phyloP scores from a whole-genome alignment of 108 stramenopile genomes.

The Cyclotella kingstonii region DNA sequence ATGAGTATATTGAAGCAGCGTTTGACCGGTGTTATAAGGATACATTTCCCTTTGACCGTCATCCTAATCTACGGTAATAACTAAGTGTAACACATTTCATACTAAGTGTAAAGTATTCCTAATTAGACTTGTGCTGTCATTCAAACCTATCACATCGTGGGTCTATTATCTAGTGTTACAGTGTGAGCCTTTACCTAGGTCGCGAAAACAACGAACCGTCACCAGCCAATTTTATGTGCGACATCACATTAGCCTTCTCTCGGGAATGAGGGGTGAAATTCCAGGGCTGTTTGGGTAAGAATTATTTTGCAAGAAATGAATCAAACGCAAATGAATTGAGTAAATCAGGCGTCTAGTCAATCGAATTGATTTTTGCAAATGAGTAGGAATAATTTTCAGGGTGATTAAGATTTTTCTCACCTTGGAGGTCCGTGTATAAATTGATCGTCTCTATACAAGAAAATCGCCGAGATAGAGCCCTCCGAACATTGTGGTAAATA shows the following conservation, averaged over 20 bases:
- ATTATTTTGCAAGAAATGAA: neutral
- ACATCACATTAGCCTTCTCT: constrained; percentile 69
- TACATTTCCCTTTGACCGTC: constrained; percentile 86
- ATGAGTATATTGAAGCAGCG: constrained; percentile 81
- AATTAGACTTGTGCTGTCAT: too few species aligned
- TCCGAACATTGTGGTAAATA: constrained; percentile 48
- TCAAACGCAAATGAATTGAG: neutral
- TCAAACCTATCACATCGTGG: too few species aligned
- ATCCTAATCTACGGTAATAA: constrained; percentile 75
- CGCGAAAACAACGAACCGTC: too few species aligned
- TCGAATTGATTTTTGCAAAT: too few species aligned
- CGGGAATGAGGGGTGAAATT: constrained; percentile 73
- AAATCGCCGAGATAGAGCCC: constrained; percentile 40
- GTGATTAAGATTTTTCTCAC: neutral
- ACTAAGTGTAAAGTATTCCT: too few species aligned
- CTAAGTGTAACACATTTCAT: too few species aligned
- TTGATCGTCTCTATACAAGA: constrained; percentile 56
- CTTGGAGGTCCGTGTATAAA: constrained; percentile 56
- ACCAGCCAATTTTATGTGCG: neutral
- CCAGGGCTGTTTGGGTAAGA: constrained; percentile 19
- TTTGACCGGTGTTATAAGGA: constrained; percentile 83
- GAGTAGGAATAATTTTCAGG: neutral
- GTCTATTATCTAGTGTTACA: too few species aligned
- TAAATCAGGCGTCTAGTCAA: too few species aligned
- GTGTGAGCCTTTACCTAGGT: too few species aligned